phyloP scores from a whole-genome alignment of 257 asterid species.

The Scutellaria baicalensis region DNA sequence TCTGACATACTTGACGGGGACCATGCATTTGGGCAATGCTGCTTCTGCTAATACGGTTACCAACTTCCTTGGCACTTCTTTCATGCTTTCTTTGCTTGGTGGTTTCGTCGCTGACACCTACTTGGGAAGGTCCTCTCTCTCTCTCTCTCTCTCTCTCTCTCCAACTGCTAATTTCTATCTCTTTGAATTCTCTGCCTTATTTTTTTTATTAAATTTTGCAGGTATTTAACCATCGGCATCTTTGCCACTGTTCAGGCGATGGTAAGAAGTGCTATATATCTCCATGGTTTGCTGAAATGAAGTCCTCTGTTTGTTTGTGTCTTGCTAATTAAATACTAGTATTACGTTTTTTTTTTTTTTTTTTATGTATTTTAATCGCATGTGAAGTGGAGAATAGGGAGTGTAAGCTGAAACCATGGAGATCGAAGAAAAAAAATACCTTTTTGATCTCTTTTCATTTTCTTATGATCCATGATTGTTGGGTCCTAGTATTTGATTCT shows the following conservation, averaged over 20 bases:
- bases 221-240: conserved; percentile 73
- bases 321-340: background rate
- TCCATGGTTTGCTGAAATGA: background rate
- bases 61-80: conserved; percentile 83
- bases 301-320: background rate
- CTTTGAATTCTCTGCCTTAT: background rate
- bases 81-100: conserved; percentile 77
- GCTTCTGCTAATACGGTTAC: conserved; percentile 68
- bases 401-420: background rate
- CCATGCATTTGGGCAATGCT: conserved; percentile 92
- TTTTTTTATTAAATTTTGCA: conserved; percentile 15
- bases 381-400: conserved; percentile 18
- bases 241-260: conserved; percentile 71
- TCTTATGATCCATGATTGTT: background rate
- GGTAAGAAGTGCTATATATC: conserved; percentile 37
- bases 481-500: background rate
- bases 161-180: background rate
- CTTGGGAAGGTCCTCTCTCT: conserved; percentile 50
- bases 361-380: background rate
- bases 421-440: background rate
- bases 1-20: conserved; percentile 69
- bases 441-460: no score
- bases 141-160: background rate
- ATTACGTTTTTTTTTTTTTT: background rate
- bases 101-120: conserved; percentile 83